A percentile compares a stretch with the other conserved stretches of the same genome.
phyloP scores from a whole-genome alignment of 176 grass and related monocot genomes.

The Stipa capillata region DNA sequence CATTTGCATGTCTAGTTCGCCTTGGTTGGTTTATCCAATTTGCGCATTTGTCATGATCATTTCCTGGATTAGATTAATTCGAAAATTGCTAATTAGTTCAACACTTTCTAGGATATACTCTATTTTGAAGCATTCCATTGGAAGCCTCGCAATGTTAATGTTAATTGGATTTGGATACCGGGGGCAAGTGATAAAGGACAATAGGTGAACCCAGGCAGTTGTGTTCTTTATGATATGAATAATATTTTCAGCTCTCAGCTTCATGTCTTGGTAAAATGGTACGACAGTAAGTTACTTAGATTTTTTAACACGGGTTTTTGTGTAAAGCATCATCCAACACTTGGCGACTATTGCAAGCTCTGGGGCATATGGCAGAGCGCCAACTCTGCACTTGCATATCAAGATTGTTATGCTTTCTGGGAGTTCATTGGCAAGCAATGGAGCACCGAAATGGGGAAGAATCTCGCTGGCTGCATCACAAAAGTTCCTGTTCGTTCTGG shows the following conservation, averaged over 20 bases:
- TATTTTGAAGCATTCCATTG: slow-evolving; percentile 28
- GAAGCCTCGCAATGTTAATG: slow-evolving; percentile 1
- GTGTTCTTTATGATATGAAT: slow-evolving; percentile 41
- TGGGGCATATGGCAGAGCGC: slow-evolving; percentile 45
- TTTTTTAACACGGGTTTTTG: slow-evolving; percentile 26
- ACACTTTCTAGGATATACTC: slow-evolving; percentile 47
- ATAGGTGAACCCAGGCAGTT: slow-evolving; percentile 31
- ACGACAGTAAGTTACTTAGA: slow-evolving; percentile 14
- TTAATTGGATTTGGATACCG: slow-evolving; percentile 50
- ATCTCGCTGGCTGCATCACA: slow-evolving; percentile 5
- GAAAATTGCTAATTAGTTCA: too few species aligned
- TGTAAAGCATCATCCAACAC: slow-evolving; percentile 22
- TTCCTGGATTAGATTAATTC: too few species aligned
- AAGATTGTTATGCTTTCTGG: slow-evolving; percentile 38
- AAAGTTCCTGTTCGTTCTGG: slow-evolving; percentile 30
- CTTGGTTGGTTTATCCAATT: too few species aligned
- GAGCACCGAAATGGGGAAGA: background rate
- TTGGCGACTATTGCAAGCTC: slow-evolving; percentile 31
- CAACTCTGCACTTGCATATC: background rate
- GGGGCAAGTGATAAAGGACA: background rate
- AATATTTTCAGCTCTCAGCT: too few species aligned
- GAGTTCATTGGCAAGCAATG: slow-evolving; percentile 33
- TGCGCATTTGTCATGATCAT: too few species aligned
- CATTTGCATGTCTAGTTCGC: too few species aligned
- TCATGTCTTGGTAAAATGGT: slow-evolving; percentile 40